Percentiles rank a stretch among this genome's conserved stretches.
Evolutionary conservation across 768 basidiomycete species (phyloP).

Genomic region (Lentinula aciculospora): DNA sequence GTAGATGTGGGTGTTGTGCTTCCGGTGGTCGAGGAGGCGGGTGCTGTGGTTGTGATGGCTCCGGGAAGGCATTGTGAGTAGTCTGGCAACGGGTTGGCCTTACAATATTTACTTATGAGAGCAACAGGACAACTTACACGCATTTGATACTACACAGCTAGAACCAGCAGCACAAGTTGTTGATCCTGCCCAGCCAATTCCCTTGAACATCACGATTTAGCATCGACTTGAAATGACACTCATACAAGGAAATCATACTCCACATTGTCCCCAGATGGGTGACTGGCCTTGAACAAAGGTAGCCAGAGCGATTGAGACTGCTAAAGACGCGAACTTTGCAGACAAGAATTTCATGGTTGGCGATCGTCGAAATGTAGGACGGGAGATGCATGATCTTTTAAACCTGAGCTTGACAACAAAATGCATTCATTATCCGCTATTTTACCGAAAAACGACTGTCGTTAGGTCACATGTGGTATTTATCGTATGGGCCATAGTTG

Average conservation of each 20-base stretch:
- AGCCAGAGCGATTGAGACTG: conserved; percentile 23
- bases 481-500: neutral
- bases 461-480: neutral
- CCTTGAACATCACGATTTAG: conserved; percentile 19
- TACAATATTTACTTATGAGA: neutral
- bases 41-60: conserved; percentile 19
- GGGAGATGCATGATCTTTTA: neutral
- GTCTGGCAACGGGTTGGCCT: conserved; percentile 19
- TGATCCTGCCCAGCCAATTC: conserved; percentile 35
- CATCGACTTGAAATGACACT: neutral
- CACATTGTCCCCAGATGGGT: conserved; percentile 49
- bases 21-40: conserved; percentile 17
- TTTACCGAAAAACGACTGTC: conserved; percentile 4
- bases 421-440: neutral
- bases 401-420: neutral
- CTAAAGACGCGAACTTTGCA: conserved; percentile 24
- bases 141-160: conserved; percentile 33
- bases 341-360: conserved; percentile 13
- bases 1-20: conserved; percentile 16
- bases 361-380: neutral
- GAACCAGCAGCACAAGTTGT: conserved; percentile 40
- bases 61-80: conserved; percentile 44
- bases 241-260: conserved; percentile 23
- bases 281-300: conserved; percentile 24
- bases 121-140: conserved; percentile 25